These are phyloP conservation scores for Beauveria bassiana DNA, from an alignment of 2,329 filamentous ascomycete genomes.

Conservation along the genomic window DNA sequence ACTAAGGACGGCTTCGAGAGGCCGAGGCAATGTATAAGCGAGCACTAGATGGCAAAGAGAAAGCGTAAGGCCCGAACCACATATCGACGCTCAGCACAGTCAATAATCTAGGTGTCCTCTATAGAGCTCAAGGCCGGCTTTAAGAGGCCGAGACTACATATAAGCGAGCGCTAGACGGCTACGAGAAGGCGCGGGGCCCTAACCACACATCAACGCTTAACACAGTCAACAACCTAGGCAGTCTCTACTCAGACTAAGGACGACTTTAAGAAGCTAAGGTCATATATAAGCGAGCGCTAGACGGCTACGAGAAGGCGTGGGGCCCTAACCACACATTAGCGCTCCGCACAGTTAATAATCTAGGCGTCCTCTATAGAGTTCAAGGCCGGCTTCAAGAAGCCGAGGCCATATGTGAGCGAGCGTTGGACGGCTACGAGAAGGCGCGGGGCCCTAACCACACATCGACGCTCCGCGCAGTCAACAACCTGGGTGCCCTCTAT, in stretches of 20 bases:
- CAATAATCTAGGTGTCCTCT: too few relatives aligned
- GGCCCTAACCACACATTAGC: too few relatives aligned
- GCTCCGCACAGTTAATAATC: too few relatives aligned
- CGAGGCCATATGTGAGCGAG: too few relatives aligned
- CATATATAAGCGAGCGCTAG: not conserved
- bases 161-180: not conserved
- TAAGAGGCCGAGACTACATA: too few relatives aligned
- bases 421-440: not conserved
- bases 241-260: not conserved
- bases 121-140: too few relatives aligned
- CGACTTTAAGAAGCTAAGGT: not conserved
- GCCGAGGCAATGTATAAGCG: not conserved
- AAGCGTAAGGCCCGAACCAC: too few relatives aligned
- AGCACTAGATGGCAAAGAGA: not conserved
- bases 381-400: too few relatives aligned
- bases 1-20: not conserved
- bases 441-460: not conserved
- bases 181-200: not conserved
- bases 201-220: not conserved
- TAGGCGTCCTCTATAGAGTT: too few relatives aligned
- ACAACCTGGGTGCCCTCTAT: too few relatives aligned
- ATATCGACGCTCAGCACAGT: too few relatives aligned
- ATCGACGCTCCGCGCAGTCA: not conserved
- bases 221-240: not conserved
- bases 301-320: too few relatives aligned